Base-by-base conservation (phyloP, 2,329 filamentous ascomycete species). In the Berkeleyomyces rouxiae region DNA sequence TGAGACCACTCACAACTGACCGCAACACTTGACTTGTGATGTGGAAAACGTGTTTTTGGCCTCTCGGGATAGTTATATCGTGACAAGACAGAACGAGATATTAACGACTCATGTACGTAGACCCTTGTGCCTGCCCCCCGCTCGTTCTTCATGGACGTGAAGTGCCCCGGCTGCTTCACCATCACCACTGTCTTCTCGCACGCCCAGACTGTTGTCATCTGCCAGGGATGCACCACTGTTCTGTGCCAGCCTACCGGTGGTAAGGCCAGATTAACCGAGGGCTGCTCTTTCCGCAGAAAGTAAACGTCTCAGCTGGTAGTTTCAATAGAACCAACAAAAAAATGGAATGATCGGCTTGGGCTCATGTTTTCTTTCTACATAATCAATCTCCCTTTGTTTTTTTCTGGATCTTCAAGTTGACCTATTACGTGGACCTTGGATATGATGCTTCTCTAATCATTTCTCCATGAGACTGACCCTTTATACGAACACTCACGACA, bases 111-210 rank as follows among this genome's bases (percentile, higher is more conserved):
- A 39, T 53, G 62, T 39, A 36, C 51, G 67, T 70, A 95, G 90
- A 90, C 84, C 71, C 88, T 99, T 73, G 93, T 99, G 76, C 93
- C 93, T 73, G 87, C 84, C 70, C 93, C 93, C 74, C 90, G 93
- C 78, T 97, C 92, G 71, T 99, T 97, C 88, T 99, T 99, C 89
- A 99, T 99, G 93, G 93, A 99, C 77, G 93, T 99, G 83, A 99
- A 99, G 88, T 99, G 93, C 88, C 93, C 93, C 77, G 93, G 93
- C 74, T 99, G 93, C 89, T 99, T 97, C 87, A 96, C 91, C 79
- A 99, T 99, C 85, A 99, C 93, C 78, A 99, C 93, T 78, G 93
- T 99, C 80, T 99, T 97, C 89, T 97, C 92, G 68, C 93, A 99
- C 85, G 93, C 93, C 78, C 93, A 99, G 85, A 99, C 93, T 77